phyloP scores from a whole-genome alignment of 2,329 filamentous ascomycete species.

The Cordyceps pruinosa region DNA sequence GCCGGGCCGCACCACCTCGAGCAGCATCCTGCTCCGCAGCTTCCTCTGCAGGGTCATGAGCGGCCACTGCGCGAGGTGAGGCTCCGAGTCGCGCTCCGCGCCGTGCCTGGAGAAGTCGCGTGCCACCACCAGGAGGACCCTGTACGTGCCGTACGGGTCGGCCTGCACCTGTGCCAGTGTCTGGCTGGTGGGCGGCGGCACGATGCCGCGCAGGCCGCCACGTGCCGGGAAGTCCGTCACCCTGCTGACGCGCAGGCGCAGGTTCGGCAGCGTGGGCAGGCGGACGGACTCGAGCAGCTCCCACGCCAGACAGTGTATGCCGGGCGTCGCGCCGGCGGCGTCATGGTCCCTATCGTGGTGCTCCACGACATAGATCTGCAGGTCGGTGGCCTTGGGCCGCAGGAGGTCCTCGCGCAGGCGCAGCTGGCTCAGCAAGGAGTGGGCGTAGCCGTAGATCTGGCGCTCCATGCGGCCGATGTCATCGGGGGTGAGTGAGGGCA shows the following conservation, averaged over 20 bases:
- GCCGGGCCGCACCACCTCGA: conserved; percentile 22
- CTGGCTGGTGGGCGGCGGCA: too few species aligned
- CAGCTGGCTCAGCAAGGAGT: conserved; percentile 18
- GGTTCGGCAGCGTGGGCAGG: conserved; percentile 14
- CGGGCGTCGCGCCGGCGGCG: not conserved
- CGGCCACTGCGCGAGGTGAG: conserved; percentile 23
- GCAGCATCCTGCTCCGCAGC: conserved; percentile 19
- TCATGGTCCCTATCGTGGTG: conserved; percentile 16
- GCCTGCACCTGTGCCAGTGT: conserved; percentile 17
- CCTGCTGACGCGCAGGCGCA: conserved; percentile 20
- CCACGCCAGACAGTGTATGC: conserved; percentile 24
- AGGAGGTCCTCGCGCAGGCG: conserved; percentile 13
- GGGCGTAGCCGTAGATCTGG: conserved; percentile 18
- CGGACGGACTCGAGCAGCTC: conserved; percentile 21
- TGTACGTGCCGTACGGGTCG: conserved; percentile 17
- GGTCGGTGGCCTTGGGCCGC: conserved; percentile 12
- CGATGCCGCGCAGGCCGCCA: too few species aligned
- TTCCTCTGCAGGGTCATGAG: conserved; percentile 24
- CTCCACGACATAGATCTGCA: conserved; percentile 22
- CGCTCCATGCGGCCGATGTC: conserved; percentile 15
- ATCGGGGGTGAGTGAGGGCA: too few species aligned
- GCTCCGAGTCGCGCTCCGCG: conserved; percentile 22
- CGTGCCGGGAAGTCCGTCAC: conserved; percentile 20
- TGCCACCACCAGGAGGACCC: conserved; percentile 23
- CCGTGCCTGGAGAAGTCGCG: conserved; percentile 22